A percentile compares a stretch with the other conserved stretches of the same genome.
Evolutionary conservation across 2,329 filamentous ascomycete genomes (phyloP).

Genomic region (Sphaerulina vaccinii): DNA sequence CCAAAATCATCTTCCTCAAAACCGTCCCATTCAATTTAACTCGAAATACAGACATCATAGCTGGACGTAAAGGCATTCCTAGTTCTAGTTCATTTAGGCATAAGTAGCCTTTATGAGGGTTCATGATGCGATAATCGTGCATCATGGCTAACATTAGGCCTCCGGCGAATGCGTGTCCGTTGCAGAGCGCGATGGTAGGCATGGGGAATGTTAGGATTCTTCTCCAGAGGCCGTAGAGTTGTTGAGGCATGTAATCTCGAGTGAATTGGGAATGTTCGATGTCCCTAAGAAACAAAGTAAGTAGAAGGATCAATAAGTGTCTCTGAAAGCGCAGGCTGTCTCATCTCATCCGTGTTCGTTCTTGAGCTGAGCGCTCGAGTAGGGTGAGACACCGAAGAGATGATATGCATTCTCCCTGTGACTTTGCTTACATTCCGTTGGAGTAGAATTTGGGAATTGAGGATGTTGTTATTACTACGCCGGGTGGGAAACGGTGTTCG

Average conservation of each 20-base stretch:
- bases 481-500: slow-evolving; percentile 65
- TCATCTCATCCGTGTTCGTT: too few species aligned
- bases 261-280: slow-evolving; percentile 63
- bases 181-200: slow-evolving; percentile 76
- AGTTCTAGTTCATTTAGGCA: slow-evolving; percentile 83
- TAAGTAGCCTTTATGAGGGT: slow-evolving; percentile 66
- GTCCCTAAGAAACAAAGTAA: too few species aligned
- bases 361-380: too few species aligned
- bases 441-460: slow-evolving; percentile 76
- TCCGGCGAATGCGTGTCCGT: slow-evolving; percentile 78
- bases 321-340: too few species aligned
- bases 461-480: slow-evolving; percentile 75
- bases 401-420: too few species aligned
- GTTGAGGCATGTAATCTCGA: slow-evolving; percentile 58
- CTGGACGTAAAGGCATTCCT: slow-evolving; percentile 69
- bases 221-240: slow-evolving; percentile 64
- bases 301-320: too few species aligned
- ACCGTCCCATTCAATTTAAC: slow-evolving; percentile 59
- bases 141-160: slow-evolving; percentile 80
- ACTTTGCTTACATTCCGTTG: too few species aligned
- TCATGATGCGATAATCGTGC: slow-evolving; percentile 80
- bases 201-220: slow-evolving; percentile 71
- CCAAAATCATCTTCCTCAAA: slow-evolving; percentile 68
- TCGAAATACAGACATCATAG: slow-evolving; percentile 74
- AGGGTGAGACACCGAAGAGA: too few species aligned